Base-by-base conservation (phyloP, 768 basidiomycete species). In the Mycena metata region DNA sequence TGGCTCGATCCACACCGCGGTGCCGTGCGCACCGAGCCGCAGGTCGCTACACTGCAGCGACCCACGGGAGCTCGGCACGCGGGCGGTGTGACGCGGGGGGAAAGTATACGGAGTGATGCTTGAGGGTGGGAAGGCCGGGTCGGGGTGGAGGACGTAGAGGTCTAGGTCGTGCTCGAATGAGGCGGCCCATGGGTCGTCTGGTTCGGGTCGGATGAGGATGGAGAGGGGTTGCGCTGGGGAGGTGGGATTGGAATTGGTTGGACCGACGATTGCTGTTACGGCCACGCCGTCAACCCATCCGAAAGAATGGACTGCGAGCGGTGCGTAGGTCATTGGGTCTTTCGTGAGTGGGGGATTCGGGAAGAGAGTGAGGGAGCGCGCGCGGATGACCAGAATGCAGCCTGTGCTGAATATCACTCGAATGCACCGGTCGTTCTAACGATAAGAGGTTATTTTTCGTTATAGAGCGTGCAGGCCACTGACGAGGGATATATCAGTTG, bases 271-370 rank as follows among this genome's bases (percentile, higher is more conserved):
- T 62, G 69, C 69, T 1, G 80, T 69, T 2, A 86, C 82, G 2
- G 84, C 84, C 42, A 89, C 81, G 10, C 87, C 86, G 60, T 91
- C 91, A 16, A 90, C 84, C 90, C 90, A 91, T 17, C 90, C 90
- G 70, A 90, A 91, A 3, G 87, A 86, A 69, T 87, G 84, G 3
- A 71, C 73, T 1, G 83, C 84, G 43, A 83, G 74, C 0, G 85
- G 80, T 1, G 72, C 59, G 60, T 86, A 83, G 0, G 79, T 63
- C 5, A 65, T 60, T 5, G 75, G 72, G 33, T 26, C 71, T 42
- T 60, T 49, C 0, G 43, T 66, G 10, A 90, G 81, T 3, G 63
- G 69, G 0, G 90, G 89, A 16, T 80, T 76, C 2, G 82, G 80
- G 65, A 91, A 92, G 10, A 90, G 79, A 64, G 86, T 82, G 5